Conservation (phyloP, 2,329 filamentous ascomycete species). For the Fusarium hostae region DNA sequence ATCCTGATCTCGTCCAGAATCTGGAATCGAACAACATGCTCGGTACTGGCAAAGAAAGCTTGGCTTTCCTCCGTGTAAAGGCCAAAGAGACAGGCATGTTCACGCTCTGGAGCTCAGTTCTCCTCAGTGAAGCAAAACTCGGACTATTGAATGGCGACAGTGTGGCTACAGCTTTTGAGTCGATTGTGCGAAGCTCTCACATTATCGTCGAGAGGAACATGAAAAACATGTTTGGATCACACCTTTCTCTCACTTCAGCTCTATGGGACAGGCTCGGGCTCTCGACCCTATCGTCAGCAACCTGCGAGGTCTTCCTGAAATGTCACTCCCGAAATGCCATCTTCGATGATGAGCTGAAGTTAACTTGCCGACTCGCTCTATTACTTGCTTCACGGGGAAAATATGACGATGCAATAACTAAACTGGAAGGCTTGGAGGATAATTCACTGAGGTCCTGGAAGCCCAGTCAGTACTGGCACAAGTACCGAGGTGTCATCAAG, state of each 20-base stretch:
- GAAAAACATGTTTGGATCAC: constrained; percentile 76
- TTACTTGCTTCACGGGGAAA: constrained; percentile 71
- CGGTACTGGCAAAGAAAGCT: constrained; percentile 81
- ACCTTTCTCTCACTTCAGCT: constrained; percentile 77
- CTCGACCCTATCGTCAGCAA: constrained; percentile 64
- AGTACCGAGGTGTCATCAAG: constrained; percentile 74
- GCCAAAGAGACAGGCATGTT: constrained; percentile 89
- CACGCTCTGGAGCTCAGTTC: constrained; percentile 82
- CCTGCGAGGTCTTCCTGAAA: constrained; percentile 78
- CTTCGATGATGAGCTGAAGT: constrained; percentile 82
- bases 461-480: constrained; percentile 77
- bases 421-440: constrained; percentile 60
- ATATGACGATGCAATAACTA: constrained; percentile 72
- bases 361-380: constrained; percentile 75
- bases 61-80: constrained; percentile 85
- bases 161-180: constrained; percentile 73
- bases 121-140: constrained; percentile 87
- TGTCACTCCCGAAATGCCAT: constrained; percentile 70
- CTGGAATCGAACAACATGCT: constrained; percentile 78
- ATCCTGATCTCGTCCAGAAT: constrained; percentile 77
- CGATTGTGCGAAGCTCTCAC: constrained; percentile 84
- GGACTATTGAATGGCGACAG: constrained; percentile 77
- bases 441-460: constrained; percentile 78
- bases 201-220: constrained; percentile 82
- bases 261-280: constrained; percentile 81